phyloP scores from a whole-genome alignment of 1,139 yeast species.

The Hemisphaericaspora subhashii region DNA sequence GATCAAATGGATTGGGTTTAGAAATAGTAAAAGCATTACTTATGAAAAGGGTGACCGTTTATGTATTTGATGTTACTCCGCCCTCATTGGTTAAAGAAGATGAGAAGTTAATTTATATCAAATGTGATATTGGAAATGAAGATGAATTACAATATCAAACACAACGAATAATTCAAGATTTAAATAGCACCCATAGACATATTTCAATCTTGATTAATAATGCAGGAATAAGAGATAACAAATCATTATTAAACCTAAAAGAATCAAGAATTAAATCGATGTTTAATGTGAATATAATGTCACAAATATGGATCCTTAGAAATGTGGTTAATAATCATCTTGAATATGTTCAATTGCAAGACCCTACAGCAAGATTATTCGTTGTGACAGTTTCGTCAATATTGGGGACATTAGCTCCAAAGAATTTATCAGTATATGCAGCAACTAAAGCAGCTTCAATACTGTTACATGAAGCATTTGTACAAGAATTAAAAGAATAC shows the following conservation, averaged over 20 bases:
- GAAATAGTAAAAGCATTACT: conserved; percentile 40
- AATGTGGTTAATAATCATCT: conserved; percentile 35
- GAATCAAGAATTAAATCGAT: conserved; percentile 33
- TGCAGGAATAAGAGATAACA: conserved; percentile 67
- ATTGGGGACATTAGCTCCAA: conserved; percentile 71
- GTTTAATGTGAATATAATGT: conserved; percentile 55
- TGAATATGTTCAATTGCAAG: conserved; percentile 7
- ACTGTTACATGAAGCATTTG: conserved; percentile 58
- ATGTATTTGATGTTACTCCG: conserved; percentile 46
- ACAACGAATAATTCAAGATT: conserved; percentile 23
- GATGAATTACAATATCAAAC: conserved; percentile 23
- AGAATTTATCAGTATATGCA: conserved; percentile 61
- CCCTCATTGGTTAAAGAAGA: conserved; percentile 20
- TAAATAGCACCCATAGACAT: conserved; percentile 28
- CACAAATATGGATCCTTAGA: conserved; percentile 55
- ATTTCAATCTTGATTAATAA: conserved; percentile 66
- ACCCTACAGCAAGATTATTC: conserved; percentile 35
- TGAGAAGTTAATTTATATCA: conserved; percentile 26
- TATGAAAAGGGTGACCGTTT: conserved; percentile 32
- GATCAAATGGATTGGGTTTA: conserved; percentile 60
- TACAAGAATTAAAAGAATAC: conserved; percentile 42
- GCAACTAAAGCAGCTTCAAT: conserved; percentile 65
- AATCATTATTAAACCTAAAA: conserved; percentile 38
- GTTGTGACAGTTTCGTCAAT: conserved; percentile 69
- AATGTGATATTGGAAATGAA: conserved; percentile 54